phyloP scores from a whole-genome alignment of 2,329 filamentous ascomycete species.

The Stemphylium beticola region DNA sequence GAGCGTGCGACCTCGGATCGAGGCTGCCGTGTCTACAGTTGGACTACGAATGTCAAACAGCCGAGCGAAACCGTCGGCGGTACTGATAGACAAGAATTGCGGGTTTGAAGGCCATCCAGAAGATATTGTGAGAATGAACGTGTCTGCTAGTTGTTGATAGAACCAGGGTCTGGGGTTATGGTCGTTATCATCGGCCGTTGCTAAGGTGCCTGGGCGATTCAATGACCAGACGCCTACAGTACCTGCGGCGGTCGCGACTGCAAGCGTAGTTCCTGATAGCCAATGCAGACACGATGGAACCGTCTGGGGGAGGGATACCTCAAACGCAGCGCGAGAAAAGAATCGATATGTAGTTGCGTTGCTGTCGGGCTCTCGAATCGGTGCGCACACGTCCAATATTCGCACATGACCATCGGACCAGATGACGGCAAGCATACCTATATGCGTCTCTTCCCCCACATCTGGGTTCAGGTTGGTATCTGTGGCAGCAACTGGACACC shows the following conservation, averaged over 20 bases:
- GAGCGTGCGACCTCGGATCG: slow-evolving; percentile 58
- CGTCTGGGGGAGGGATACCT: slow-evolving; percentile 57
- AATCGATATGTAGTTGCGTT: slow-evolving; percentile 45
- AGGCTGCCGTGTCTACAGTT: slow-evolving; percentile 51
- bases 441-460: slow-evolving; percentile 35
- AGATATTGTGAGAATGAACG: slow-evolving; percentile 55
- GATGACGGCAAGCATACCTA: slow-evolving; percentile 63
- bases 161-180: slow-evolving; percentile 48
- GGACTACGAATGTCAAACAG: slow-evolving; percentile 61
- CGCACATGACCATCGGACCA: slow-evolving; percentile 65
- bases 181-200: background rate
- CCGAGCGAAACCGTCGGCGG: slow-evolving; percentile 62
- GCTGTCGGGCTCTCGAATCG: slow-evolving; percentile 8
- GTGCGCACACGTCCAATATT: slow-evolving; percentile 57
- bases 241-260: slow-evolving; percentile 63
- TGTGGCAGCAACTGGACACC: slow-evolving; percentile 58
- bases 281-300: slow-evolving; percentile 64
- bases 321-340: slow-evolving; percentile 57
- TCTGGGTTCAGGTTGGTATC: slow-evolving; percentile 29
- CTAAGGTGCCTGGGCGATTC: slow-evolving; percentile 44
- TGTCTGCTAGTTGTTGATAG: slow-evolving; percentile 52
- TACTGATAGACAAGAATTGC: slow-evolving; percentile 58
- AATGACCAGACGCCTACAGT: slow-evolving; percentile 62
- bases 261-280: slow-evolving; percentile 62
- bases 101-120: slow-evolving; percentile 63